Base-by-base conservation (phyloP, 1,284 basidiomycete species). In the Fomitopsis schrenkii region DNA sequence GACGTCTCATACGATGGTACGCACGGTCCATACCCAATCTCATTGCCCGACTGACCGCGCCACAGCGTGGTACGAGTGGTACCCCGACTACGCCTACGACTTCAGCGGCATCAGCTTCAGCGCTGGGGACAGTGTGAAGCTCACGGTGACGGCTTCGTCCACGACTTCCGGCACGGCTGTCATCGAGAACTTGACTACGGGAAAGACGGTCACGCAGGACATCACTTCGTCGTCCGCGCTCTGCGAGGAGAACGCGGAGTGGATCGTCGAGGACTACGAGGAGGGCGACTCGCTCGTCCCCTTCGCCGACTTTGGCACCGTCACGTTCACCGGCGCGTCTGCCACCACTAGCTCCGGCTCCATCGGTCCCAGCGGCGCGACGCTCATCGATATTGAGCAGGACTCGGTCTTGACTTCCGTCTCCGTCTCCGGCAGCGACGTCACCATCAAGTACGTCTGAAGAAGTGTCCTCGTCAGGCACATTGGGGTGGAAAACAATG, bases 31-130 rank as follows among this genome's bases (percentile, higher is more conserved):
- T 14, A 38, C 46, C 28, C 28, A 10, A 40, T 6, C 1, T 40
- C 26, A 36, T 26, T 59, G 5, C 52, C 14, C 36, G 14, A 8
- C 33, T 17, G 36, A 28, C 45, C 10, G 40, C 17, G 28, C 28
- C n/a, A 22, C 59, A 76, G 75, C 73, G 22, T 77, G 76, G 76
- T 77, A 73, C 64, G 76, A 77, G 62, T 77, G 74, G 71, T 77
- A 69, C 69, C 75, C 76, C 30, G 75, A 69, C 64, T 72, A 64
- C 65, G 72, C 75, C 10, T 61, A 67, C 61, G 72, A 74, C 67
- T 76, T 76, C 67, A 63, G 62, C 15, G 75, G 72, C 53, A 74
- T 77, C 67, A 57, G 61, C 55, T 56, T 72, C 66, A 61, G 54
- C 58, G 62, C 71, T 3, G 73, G 76, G 50, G 67, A 77, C 68